Conservation (phyloP, 1,284 basidiomycete species). For the Melampsora larici-populina region DNA sequence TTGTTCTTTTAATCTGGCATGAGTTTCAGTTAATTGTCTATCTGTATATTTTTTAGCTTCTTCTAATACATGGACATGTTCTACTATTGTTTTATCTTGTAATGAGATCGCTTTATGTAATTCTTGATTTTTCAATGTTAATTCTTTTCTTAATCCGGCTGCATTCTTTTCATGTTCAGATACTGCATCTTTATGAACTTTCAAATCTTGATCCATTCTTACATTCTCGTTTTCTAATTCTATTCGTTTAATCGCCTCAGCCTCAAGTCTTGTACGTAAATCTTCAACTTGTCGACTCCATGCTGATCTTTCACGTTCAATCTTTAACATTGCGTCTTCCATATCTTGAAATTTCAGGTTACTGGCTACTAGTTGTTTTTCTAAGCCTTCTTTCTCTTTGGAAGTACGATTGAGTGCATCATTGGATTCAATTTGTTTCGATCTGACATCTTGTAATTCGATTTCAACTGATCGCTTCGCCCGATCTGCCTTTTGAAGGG, state of each 20-base stretch:
- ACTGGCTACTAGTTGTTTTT: conserved; percentile 69
- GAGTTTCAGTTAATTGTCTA: conserved; percentile 77
- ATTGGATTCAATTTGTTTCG: conserved; percentile 71
- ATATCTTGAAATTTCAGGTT: conserved; percentile 75
- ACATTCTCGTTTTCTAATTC: conserved; percentile 41
- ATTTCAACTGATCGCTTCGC: conserved; percentile 67
- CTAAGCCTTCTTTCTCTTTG: conserved; percentile 61
- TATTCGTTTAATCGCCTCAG: conserved; percentile 49
- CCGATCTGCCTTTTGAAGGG: conserved; percentile 67
- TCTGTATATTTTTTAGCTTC: conserved; percentile 96
- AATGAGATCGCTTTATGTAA: conserved; percentile 58
- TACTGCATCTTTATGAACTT: conserved; percentile 77
- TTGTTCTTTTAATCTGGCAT: conserved; percentile 70
- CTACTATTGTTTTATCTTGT: conserved; percentile 96
- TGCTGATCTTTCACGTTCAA: conserved; percentile 74
- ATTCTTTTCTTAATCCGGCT: conserved; percentile 48
- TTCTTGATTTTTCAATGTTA: conserved; percentile 46
- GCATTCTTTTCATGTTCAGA: conserved; percentile 53
- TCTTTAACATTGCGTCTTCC: conserved; percentile 77
- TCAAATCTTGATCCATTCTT: conserved; percentile 58
- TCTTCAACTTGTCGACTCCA: conserved; percentile 70
- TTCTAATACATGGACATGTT: conserved; percentile 96
- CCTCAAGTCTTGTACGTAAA: conserved; percentile 59
- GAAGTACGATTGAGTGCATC: conserved; percentile 47
- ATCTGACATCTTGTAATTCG: conserved; percentile 68